phyloP scores from a whole-genome alignment of 345 rosid genomes.

The Populus ilicifolia region DNA sequence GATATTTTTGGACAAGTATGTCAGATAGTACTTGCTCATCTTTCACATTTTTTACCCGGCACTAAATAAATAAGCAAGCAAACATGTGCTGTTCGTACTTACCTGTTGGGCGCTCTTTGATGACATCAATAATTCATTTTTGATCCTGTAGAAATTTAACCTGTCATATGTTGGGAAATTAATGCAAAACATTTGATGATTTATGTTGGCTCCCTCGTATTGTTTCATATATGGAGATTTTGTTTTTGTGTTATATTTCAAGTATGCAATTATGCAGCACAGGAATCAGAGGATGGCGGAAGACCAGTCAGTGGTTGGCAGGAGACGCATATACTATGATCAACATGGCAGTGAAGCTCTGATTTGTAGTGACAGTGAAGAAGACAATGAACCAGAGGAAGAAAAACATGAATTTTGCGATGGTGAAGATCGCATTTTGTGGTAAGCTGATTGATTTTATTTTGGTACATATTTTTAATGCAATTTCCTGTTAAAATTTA shows the following conservation, averaged over 20 bases:
- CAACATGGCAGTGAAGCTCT: constrained; percentile 93
- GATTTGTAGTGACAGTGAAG: constrained; percentile 95
- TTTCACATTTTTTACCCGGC: neutral
- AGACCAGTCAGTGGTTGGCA: constrained; percentile 97
- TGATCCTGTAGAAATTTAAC: neutral
- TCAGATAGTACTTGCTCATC: neutral
- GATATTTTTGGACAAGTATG: constrained; percentile 93
- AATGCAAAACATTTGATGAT: constrained; percentile 5
- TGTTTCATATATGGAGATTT: constrained; percentile 15
- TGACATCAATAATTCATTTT: neutral
- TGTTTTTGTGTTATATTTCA: constrained; percentile 35
- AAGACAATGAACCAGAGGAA: constrained; percentile 77
- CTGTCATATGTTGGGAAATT: neutral
- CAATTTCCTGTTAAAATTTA: neutral
- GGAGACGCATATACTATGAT: constrained; percentile 95
- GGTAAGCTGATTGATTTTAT: constrained; percentile 42
- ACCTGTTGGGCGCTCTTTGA: neutral
- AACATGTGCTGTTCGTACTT: constrained; percentile 6
- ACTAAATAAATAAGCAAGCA: neutral
- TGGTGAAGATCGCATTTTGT: constrained; percentile 74
- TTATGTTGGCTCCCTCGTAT: neutral
- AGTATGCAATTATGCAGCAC: constrained; percentile 41
- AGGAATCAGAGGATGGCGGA: constrained; percentile 99
- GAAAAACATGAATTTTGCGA: constrained; percentile 78
- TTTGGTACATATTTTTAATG: neutral